Conservation (phyloP, 148 eudicot genomes). For the Amaranthus cruentus region DNA sequence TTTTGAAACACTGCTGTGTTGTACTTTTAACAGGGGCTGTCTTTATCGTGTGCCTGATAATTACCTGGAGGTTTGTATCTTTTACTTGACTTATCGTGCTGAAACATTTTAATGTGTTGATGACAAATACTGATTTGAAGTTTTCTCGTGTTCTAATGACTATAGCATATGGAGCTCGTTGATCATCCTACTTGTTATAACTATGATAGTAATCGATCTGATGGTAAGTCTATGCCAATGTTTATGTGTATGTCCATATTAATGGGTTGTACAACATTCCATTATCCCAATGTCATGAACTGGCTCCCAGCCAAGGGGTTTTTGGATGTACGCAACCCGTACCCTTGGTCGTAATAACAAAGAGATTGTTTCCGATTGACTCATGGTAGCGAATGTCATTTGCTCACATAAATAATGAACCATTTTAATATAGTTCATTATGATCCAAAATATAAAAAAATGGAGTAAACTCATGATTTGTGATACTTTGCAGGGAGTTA, state of each 20-base stretch:
- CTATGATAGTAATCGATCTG: slow-evolving; percentile 87
- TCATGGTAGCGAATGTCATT: too few relatives aligned
- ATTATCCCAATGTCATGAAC: too few relatives aligned
- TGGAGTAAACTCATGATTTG: slow-evolving; percentile 13
- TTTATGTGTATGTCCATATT: background rate
- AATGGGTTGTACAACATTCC: background rate
- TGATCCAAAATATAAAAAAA: too few relatives aligned
- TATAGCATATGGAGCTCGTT: slow-evolving; percentile 91
- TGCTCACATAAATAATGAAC: too few relatives aligned
- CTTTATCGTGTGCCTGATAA: slow-evolving; percentile 71
- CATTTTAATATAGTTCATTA: too few relatives aligned
- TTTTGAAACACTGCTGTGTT: slow-evolving; percentile 2
- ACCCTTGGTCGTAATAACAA: too few relatives aligned
- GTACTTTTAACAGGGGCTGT: slow-evolving; percentile 68
- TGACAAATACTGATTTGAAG: slow-evolving; percentile 3
- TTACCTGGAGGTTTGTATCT: slow-evolving; percentile 83
- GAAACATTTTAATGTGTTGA: background rate
- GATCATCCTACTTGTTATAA: slow-evolving; percentile 74
- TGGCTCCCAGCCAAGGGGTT: too few relatives aligned
- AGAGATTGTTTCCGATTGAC: too few relatives aligned
- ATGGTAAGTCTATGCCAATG: slow-evolving; percentile 46
- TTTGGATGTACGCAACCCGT: too few relatives aligned
- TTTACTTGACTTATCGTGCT: slow-evolving; percentile 4
- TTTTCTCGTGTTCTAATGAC: slow-evolving; percentile 16
- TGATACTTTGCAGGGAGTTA: slow-evolving; percentile 71